These are phyloP conservation scores for Actinomortierella wolfii DNA, from an alignment of 371 early-diverging fungal genomes.

Conservation along the genomic window DNA sequence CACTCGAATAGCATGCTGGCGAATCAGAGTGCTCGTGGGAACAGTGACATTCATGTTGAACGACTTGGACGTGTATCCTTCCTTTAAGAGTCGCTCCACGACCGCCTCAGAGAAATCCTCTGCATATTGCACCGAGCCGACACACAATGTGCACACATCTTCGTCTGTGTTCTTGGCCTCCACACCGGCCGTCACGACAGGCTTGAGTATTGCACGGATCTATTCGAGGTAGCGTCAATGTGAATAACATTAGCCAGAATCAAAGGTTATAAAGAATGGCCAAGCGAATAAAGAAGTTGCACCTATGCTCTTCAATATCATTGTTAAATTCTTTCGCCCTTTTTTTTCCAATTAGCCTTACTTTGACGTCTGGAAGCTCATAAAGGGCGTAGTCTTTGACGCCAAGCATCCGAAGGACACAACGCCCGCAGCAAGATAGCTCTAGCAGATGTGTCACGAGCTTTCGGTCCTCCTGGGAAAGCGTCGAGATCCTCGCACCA, in stretches of 20 bases:
- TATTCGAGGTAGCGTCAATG: neutral
- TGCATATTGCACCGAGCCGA: conserved; percentile 53
- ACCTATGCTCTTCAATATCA: neutral
- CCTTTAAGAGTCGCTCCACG: conserved; percentile 31
- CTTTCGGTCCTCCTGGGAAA: too few species aligned
- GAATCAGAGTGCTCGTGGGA: conserved; percentile 55
- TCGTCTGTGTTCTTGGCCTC: neutral
- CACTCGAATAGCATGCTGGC: conserved; percentile 53
- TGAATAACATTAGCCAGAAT: neutral
- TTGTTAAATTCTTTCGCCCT: neutral
- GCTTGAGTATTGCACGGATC: neutral
- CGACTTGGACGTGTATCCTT: conserved; percentile 47
- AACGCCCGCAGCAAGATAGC: conserved; percentile 31
- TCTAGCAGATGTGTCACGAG: too few species aligned
- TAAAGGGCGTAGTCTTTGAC: conserved; percentile 30
- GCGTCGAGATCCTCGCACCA: too few species aligned
- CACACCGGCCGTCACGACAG: neutral
- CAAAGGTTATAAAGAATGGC: neutral
- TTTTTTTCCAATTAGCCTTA: neutral
- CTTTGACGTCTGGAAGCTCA: conserved; percentile 13
- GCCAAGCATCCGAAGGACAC: conserved; percentile 34
- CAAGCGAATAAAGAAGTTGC: neutral
- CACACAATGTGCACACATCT: conserved; percentile 50
- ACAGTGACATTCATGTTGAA: conserved; percentile 56
- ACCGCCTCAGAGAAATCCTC: conserved; percentile 46